Base-by-base conservation (phyloP, 2,329 filamentous ascomycete genomes). In the Colletotrichum sp. region DNA sequence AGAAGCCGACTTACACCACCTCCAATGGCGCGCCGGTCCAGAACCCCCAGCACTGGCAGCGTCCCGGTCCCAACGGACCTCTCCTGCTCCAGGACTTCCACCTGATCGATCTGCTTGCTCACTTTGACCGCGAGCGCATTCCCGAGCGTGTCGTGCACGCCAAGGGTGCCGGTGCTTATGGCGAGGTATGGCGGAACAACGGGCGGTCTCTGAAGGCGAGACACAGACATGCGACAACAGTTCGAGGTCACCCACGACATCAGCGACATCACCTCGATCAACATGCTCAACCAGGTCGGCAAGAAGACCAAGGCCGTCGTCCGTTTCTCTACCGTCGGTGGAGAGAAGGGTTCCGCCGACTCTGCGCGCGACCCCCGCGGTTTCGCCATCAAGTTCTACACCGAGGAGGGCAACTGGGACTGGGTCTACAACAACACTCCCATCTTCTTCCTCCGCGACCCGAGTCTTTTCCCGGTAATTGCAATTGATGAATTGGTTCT, bases 371-470 rank as follows among this genome's bases (percentile, higher is more conserved):
- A 96, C 78, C 93, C 93, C 12, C 88, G 93, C 80, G 94, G 94
- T 0, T 95, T 95, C 80, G 89, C 93, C 2, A 67, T 94, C 80
- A 95, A 94, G 85, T 93, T 95, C 85, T 90, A 93, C 74, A 94
- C 93, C 1, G 89, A 93, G 10, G 90, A 94, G 81, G 93, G 93
- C 65, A 94, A 86, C 58, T 94, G 91, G 90, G 93, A 95, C 82
- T 92, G 92, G 88, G 93, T 95, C 28, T 93, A 91, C 82, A 94
- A 94, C 86, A 95, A 95, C 85, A 95, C 93, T 0, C 94, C 94
- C 2, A 88, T 95, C 30, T 96, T 96, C 88, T 95, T 96, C 87
- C 80, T 95, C 28, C 89, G 94, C 58, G 94, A 95, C 79, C 93
- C 94, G 4, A 89, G 90, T 80, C 95, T 95, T 82, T 95, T 95